A percentile compares a stretch with the other conserved stretches of the same genome.
Conservation (phyloP, 805 yeast genomes). For the Candida michaelii region DNA sequence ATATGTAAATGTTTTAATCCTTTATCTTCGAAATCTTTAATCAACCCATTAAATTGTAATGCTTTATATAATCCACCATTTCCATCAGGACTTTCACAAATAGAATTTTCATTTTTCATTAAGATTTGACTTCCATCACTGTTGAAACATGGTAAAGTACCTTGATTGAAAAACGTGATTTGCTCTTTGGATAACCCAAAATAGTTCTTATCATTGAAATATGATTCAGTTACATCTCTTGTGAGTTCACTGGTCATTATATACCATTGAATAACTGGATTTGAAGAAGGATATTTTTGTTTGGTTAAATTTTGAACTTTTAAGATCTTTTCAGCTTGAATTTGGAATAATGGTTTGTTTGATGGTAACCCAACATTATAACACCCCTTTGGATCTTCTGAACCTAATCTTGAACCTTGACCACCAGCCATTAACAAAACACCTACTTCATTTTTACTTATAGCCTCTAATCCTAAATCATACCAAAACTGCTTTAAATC, state of each 20-base stretch:
- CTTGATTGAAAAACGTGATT: constrained; percentile 86
- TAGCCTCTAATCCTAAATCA: constrained; percentile 63
- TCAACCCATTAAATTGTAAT: constrained; percentile 56
- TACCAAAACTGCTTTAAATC: constrained; percentile 40
- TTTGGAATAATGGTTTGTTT: constrained; percentile 78
- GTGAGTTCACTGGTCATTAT: constrained; percentile 96
- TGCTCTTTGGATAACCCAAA: constrained; percentile 69
- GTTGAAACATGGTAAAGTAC: constrained; percentile 87
- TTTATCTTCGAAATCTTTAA: constrained; percentile 63
- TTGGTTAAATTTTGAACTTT: constrained; percentile 60
- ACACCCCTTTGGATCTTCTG: constrained; percentile 90
- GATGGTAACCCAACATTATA: constrained; percentile 85
- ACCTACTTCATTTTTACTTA: constrained; percentile 73
- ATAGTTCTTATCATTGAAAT: constrained; percentile 57
- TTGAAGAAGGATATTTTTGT: constrained; percentile 22
- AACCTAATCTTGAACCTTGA: constrained; percentile 94
- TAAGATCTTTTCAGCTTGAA: constrained; percentile 84
- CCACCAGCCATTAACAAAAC: constrained; percentile 97
- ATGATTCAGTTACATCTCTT: constrained; percentile 67
- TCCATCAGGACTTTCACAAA: constrained; percentile 94
- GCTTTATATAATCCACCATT: constrained; percentile 97
- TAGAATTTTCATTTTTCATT: constrained; percentile 50
- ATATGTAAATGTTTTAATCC: constrained; percentile 89
- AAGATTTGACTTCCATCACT: constrained; percentile 68
- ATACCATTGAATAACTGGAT: constrained; percentile 67